Evolutionary conservation across 805 yeast species (phyloP).

Genomic region (Saccharomyces cerevisiae): DNA sequence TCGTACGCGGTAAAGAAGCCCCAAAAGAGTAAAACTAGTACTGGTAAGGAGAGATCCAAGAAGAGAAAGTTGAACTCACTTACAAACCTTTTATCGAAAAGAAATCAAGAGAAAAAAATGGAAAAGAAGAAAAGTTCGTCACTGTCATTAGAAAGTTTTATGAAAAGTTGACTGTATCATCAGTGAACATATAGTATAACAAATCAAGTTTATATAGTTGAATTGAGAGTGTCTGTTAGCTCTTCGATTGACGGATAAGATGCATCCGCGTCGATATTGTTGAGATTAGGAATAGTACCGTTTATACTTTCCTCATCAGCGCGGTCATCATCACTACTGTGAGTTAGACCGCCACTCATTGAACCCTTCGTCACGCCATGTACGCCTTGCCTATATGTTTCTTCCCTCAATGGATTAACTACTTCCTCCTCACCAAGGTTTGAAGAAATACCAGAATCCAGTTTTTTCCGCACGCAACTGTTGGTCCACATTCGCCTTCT

Average conservation of each 20-base stretch:
- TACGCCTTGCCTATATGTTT: conserved; percentile 5
- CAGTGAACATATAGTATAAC: neutral
- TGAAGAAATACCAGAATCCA: neutral
- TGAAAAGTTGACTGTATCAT: conserved; percentile 25
- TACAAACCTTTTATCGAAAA: conserved; percentile 35
- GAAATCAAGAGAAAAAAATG: conserved; percentile 33
- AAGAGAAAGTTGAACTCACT: conserved; percentile 41
- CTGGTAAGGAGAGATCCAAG: conserved; percentile 36
- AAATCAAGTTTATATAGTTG: conserved; percentile 1
- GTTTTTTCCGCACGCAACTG: conserved; percentile 23
- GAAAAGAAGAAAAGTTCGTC: conserved; percentile 28
- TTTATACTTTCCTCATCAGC: neutral
- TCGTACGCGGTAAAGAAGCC: neutral
- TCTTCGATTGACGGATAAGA: neutral
- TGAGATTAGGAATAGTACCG: neutral
- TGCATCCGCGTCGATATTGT: neutral
- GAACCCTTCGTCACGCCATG: conserved; percentile 23
- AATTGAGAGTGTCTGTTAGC: conserved; percentile 6
- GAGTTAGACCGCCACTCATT: conserved; percentile 12
- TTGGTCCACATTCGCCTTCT: conserved; percentile 67
- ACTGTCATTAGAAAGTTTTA: conserved; percentile 43
- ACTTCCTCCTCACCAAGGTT: conserved; percentile 9
- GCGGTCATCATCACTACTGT: neutral
- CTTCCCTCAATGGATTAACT: conserved; percentile 15
- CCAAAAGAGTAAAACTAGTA: conserved; percentile 8